A percentile compares a stretch with the other conserved stretches of the same genome.
phyloP scores from a whole-genome alignment of 148 eudicot species.

The Cornus suecica region DNA sequence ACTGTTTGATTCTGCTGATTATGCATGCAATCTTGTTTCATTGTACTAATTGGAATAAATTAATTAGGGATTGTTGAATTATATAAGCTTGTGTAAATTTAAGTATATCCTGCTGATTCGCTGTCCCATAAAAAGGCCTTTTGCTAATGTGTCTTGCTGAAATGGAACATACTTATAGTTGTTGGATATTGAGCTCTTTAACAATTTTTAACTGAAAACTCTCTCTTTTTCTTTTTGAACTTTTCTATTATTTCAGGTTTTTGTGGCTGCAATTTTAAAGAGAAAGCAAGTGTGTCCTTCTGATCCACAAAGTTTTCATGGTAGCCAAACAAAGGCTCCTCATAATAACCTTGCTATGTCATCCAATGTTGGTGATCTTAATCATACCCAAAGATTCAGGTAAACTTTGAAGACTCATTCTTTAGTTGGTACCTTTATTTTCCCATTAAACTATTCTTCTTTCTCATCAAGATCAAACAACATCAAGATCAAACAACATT shows the following conservation, averaged over 20 bases:
- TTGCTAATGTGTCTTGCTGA: conserved; percentile 8
- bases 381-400: conserved; percentile 65
- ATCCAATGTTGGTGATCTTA: conserved; percentile 20
- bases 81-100: background rate
- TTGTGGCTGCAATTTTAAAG: conserved; percentile 86
- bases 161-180: conserved; percentile 18
- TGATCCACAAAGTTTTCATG: conserved; percentile 60
- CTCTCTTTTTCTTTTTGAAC: background rate
- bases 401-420: conserved; percentile 12
- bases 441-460: too few species aligned
- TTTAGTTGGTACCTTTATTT: too few species aligned
- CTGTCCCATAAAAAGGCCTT: background rate
- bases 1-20: conserved; percentile 17
- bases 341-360: conserved; percentile 21
- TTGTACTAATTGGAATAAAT: conserved; percentile 21
- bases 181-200: conserved; percentile 21
- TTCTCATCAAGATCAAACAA: too few species aligned
- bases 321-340: conserved; percentile 36
- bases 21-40: conserved; percentile 22
- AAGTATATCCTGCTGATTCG: background rate
- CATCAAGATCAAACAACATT: too few species aligned
- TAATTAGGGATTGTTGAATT: background rate
- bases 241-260: conserved; percentile 53
- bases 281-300: conserved; percentile 66
- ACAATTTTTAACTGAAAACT: background rate